Conservation (phyloP, 306 rosid genomes). For the Mimosa bimucronata region DNA sequence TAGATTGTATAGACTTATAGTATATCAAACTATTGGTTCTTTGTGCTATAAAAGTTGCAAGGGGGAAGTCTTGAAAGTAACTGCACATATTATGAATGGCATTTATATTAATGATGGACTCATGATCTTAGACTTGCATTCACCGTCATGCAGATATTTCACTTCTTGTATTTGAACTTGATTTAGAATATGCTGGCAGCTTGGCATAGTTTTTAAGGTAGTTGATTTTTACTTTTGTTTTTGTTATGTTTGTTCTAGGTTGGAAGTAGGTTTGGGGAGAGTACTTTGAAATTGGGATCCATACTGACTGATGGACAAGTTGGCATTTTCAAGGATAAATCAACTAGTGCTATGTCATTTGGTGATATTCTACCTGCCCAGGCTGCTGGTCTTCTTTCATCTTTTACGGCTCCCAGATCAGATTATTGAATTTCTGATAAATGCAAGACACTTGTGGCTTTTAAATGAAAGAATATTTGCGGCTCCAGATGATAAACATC, state of each 20-base stretch:
- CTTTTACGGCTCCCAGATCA: conserved; percentile 91
- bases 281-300: conserved; percentile 94
- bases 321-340: conserved; percentile 95
- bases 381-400: conserved; percentile 98
- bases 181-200: conserved; percentile 29
- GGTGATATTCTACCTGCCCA: conserved; percentile 96
- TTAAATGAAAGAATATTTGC: conserved; percentile 21
- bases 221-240: conserved; percentile 12
- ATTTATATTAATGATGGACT: conserved; percentile 10
- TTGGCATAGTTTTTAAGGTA: conserved; percentile 24
- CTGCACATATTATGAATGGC: neutral
- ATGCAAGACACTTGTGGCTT: conserved; percentile 22
- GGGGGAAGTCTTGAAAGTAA: neutral
- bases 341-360: conserved; percentile 91
- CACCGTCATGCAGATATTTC: conserved; percentile 12
- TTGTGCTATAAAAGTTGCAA: conserved; percentile 22
- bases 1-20: neutral
- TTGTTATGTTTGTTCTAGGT: conserved; percentile 53
- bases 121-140: conserved; percentile 22
- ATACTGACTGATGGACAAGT: conserved; percentile 94
- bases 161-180: conserved; percentile 15
- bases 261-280: conserved; percentile 96
- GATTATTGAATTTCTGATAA: conserved; percentile 59
- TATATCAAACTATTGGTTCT: conserved; percentile 7
- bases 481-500: conserved; percentile 37